A percentile compares a stretch with the other conserved stretches of the same genome.
Conservation (phyloP, 768 basidiomycete genomes). For the Daedaleopsis sinensis region DNA sequence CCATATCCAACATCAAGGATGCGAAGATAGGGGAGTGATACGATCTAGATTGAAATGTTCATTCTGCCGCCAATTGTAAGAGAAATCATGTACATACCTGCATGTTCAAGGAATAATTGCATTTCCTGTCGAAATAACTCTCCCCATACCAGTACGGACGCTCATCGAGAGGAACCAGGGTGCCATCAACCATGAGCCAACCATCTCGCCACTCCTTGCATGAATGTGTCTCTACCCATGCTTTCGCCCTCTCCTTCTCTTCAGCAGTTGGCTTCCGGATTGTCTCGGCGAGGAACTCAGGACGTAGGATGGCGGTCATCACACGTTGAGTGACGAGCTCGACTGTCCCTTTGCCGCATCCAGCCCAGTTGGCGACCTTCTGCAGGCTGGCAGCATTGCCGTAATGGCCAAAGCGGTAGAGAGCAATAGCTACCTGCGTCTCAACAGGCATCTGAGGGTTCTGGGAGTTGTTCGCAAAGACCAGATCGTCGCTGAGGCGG, state of each 20-base stretch:
- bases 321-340: neutral
- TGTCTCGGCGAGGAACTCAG: conserved; percentile 28
- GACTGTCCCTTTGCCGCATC: conserved; percentile 35
- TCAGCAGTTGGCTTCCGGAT: conserved; percentile 32
- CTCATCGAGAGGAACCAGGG: conserved; percentile 37
- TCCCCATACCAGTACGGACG: conserved; percentile 39
- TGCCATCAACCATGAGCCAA: conserved; percentile 43
- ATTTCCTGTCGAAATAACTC: conserved; percentile 42
- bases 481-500: conserved; percentile 22
- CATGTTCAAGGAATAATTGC: conserved; percentile 38
- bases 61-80: neutral
- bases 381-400: conserved; percentile 40
- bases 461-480: conserved; percentile 35
- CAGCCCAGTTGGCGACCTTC: conserved; percentile 42
- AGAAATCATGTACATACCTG: conserved; percentile 17
- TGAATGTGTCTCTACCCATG: conserved; percentile 38
- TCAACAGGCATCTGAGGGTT: conserved; percentile 31
- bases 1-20: conserved; percentile 40
- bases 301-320: neutral
- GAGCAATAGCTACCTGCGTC: conserved; percentile 40
- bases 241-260: conserved; percentile 42
- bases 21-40: conserved; percentile 36
- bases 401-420: conserved; percentile 43
- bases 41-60: conserved; percentile 9
- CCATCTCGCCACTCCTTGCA: conserved; percentile 40